Evolutionary conservation across 2,329 filamentous ascomycete genomes (phyloP), one percentile per base, ranked within the genome.

Genomic region (Elsinoe arachidis): DNA sequence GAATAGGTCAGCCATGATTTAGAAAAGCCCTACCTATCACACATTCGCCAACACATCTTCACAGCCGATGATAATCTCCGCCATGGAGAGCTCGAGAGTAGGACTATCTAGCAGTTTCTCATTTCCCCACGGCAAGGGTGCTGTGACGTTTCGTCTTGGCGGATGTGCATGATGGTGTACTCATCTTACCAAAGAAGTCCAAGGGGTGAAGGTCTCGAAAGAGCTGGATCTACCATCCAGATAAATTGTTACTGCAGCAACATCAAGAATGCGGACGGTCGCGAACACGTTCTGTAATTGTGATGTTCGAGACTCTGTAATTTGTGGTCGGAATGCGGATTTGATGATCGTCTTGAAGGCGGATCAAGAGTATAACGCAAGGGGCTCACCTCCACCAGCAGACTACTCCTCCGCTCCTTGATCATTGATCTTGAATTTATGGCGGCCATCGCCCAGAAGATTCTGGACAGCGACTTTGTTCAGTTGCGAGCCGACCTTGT

Each of bases 381-480:
- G 54, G 53, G 46, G 56, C 56, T 56, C 41, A 44, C 47, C 41
- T 57, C 39, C 43, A 54, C 38, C 21, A 23, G 55, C 51, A 44
- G 12, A 37, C 56, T 88, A 81, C 68, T 87, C 84, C 72, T 75
- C 76, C 78, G 75, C 79, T 73, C 78, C 87, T 9, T 43, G 54
- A 21, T 46, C 54, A 35, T 43, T 46, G 76, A 95, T 85, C 75
- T 85, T 91, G 76, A 97, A 90, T 78, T 89, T 95, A 74, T 91
- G 83, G 23, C 49, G 26, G 66, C 87, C 88, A 68, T 82, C 82
- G 66, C 87, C 88, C 62, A 87, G 92, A 68, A 97, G 85, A 71
- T 90, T 86, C 74, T 95, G 90, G 68, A 96, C 77, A 65, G 88
- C 88, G 67, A 97, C 87, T 75, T 91, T 93, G 76, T 95, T 88